Conservation (phyloP, 805 yeast species). For the Cyberlindnera xishuangbannaensis region DNA sequence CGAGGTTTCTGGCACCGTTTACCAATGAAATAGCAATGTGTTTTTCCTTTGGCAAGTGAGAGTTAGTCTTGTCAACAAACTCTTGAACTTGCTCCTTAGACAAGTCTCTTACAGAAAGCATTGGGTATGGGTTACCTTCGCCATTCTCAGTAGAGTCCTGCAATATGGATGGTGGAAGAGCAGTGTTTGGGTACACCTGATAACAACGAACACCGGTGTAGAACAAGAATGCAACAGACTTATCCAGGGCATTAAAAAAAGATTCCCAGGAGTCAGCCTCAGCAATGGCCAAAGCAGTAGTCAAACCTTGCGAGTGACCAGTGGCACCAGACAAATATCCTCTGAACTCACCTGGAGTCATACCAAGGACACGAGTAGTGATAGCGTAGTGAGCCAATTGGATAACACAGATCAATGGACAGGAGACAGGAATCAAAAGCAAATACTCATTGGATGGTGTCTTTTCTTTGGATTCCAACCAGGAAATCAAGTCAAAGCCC, state of each 20-base stretch:
- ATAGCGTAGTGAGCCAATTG: conserved; percentile 92
- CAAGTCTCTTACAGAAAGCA: conserved; percentile 91
- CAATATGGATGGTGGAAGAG: conserved; percentile 87
- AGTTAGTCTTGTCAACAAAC: conserved; percentile 81
- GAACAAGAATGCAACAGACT: conserved; percentile 81
- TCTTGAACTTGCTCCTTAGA: conserved; percentile 71
- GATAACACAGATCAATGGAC: conserved; percentile 95
- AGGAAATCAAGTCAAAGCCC: conserved; percentile 81
- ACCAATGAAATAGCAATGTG: conserved; percentile 86
- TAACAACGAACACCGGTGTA: conserved; percentile 92
- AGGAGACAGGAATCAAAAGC: conserved; percentile 86
- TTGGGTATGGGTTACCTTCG: conserved; percentile 96
- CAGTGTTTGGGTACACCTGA: conserved; percentile 86
- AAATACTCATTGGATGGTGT: conserved; percentile 89
- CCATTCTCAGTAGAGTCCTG: conserved; percentile 90
- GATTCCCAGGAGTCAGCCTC: conserved; percentile 80
- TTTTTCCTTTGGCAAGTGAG: conserved; percentile 87
- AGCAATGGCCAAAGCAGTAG: conserved; percentile 89
- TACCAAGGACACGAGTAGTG: conserved; percentile 77
- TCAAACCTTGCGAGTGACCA: conserved; percentile 89
- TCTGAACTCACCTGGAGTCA: conserved; percentile 85
- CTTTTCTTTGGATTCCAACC: conserved; percentile 81
- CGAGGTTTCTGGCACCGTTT: conserved; percentile 94
- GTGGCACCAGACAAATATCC: conserved; percentile 65
- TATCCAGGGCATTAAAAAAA: conserved; percentile 63